Percentiles rank a stretch among this genome's conserved stretches.
Conservation (phyloP, 495 filamentous ascomycete genomes). For the Pyrenula massariospora region DNA sequence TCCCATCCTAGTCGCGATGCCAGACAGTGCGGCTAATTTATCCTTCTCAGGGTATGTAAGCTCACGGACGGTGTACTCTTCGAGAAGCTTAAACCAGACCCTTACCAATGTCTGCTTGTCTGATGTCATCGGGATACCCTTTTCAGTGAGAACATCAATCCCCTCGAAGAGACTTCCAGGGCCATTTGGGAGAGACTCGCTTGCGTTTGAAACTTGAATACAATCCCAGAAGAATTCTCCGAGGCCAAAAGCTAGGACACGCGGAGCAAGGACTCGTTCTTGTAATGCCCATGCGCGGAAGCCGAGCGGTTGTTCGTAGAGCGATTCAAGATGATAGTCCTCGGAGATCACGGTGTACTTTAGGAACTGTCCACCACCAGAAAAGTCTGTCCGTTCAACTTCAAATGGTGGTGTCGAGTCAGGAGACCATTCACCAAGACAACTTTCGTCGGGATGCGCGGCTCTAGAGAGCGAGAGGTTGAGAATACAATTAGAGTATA, state of each 20-base stretch:
- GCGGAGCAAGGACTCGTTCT: constrained; percentile 7
- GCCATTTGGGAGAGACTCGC: not conserved
- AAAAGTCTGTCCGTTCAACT: not conserved
- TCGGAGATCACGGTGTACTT: not conserved
- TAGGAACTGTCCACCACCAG: not conserved
- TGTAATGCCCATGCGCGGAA: constrained; percentile 7
- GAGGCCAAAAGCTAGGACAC: constrained; percentile 3
- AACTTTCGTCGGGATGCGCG: not conserved
- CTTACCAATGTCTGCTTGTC: not conserved
- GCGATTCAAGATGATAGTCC: not conserved
- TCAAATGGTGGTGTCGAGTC: not conserved
- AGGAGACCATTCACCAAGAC: not conserved
- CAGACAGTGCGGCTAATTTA: not conserved
- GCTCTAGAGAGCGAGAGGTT: constrained; percentile 3
- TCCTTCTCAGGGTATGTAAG: not conserved
- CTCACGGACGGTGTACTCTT: not conserved
- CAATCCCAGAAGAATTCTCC: constrained; percentile 9
- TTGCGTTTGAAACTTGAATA: not conserved
- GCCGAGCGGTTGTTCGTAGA: not conserved
- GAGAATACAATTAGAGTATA: constrained; percentile 8
- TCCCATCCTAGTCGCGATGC: not conserved
- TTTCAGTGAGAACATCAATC: not conserved
- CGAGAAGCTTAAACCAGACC: not conserved
- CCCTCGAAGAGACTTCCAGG: not conserved
- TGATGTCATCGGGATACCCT: not conserved